Evolutionary conservation across 148 eudicot species (phyloP), one percentile per base, ranked within the genome.

Genomic region (Cornus kousa): DNA sequence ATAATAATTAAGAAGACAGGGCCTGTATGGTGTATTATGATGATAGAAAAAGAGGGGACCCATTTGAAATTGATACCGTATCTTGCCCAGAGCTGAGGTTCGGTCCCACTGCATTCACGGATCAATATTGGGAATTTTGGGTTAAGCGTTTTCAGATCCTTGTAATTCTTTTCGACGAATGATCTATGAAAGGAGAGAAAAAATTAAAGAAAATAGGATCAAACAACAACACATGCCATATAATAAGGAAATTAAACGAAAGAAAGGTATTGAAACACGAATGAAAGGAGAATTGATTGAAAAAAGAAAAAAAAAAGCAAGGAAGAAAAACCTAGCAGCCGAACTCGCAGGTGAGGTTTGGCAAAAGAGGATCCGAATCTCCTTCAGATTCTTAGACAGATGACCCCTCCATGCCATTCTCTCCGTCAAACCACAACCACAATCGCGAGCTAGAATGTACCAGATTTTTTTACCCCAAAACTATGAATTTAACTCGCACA

Each of bases 1-100:
- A 43, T 43, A 43, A 43, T 43, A 4, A 43, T 4, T 43, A 43
- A 43, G 48, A 43, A 35, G 37, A 4, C 5, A 4, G 3, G 37
- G 37, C 37, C 0, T 35, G 37, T 35, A 35, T 35, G 37, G 37
- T 35, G 37, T 35, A 35, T 35, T 35, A 43, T 43, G 8, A 43
- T 43, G 48, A 43, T 43, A 53, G 7, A 53, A 53, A 53, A 12
- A 53, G 28, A 76, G 2, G 53, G 11, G 40, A 13, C 0, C 4
- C 32, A 43, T 50, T 33, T 32, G 43, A 31, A 74, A 32, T 17
- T 35, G 74, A 64, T 84, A 95, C 99, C 97, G 74, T 87, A 95
- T 93, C 99, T 89, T 28, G 99, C 97, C 99, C 99, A 95, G 11
- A 95, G 88, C 84, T 95, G 99, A 86, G 99, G 99, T 82, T 91